Percentiles rank a stretch among this genome's conserved stretches.
phyloP scores from a whole-genome alignment of 495 filamentous ascomycete species.

The Talaromyces stipitatus region DNA sequence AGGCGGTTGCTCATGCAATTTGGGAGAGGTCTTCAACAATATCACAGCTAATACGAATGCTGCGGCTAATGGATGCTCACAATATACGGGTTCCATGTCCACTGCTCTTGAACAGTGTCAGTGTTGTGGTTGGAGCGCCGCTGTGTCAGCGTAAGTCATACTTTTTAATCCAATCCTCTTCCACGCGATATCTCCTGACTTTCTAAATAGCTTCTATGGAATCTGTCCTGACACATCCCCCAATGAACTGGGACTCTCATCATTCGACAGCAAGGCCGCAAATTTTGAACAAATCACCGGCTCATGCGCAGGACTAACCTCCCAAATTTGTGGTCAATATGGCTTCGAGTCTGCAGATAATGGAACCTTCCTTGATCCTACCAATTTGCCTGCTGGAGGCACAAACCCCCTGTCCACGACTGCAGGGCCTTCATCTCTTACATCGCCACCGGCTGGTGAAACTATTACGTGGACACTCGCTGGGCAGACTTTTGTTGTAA shows the following conservation, averaged over 20 bases:
- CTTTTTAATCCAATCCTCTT: neutral
- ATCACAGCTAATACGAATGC: neutral
- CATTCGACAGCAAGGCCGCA: neutral
- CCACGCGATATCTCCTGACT: neutral
- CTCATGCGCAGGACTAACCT: neutral
- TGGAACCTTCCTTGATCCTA: conserved; percentile 6
- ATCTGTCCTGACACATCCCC: conserved; percentile 13
- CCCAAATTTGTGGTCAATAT: neutral
- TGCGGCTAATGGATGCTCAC: neutral
- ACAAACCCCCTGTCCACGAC: conserved; percentile 5
- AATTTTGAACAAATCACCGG: neutral
- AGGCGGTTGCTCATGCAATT: conserved; percentile 24
- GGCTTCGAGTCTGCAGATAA: conserved; percentile 6
- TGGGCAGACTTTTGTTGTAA: conserved; percentile 3
- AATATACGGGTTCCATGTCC: neutral
- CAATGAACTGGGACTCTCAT: neutral
- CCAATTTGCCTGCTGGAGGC: conserved; percentile 3
- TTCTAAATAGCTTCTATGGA: conserved; percentile 10
- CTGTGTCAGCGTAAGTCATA: conserved; percentile 12
- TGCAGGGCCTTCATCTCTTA: conserved; percentile 5
- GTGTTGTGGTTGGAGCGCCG: conserved; percentile 16
- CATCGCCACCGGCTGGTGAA: conserved; percentile 7
- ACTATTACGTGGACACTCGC: conserved; percentile 4
- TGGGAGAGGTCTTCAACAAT: conserved; percentile 18
- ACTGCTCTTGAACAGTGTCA: conserved; percentile 7